These are phyloP conservation scores for Penicillium aurantiogriseum DNA, from an alignment of 2,329 filamentous ascomycete species.

Conservation along the genomic window DNA sequence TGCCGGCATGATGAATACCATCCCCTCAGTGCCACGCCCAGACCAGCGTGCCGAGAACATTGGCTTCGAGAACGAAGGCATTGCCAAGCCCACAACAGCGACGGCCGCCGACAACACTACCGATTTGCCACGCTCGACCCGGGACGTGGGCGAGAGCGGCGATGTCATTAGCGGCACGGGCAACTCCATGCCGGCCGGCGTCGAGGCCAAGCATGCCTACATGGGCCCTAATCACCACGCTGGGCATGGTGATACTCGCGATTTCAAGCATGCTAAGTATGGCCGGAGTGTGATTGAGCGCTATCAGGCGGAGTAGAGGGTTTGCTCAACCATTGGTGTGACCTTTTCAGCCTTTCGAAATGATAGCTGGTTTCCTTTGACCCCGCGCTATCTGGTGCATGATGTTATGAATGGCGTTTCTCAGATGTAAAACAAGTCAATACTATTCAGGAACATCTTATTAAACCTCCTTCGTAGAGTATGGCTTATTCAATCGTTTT, in stretches of 20 bases:
- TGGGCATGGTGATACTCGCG: constrained; percentile 39
- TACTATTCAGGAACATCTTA: neutral
- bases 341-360: neutral
- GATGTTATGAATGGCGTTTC: constrained; percentile 2
- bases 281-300: constrained; percentile 40
- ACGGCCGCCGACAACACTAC: constrained; percentile 50
- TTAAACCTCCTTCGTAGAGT: neutral
- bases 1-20: constrained; percentile 45
- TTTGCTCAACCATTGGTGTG: neutral
- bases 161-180: constrained; percentile 46
- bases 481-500: neutral
- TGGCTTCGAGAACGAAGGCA: constrained; percentile 35
- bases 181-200: constrained; percentile 37
- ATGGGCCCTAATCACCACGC: constrained; percentile 34
- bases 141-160: constrained; percentile 36
- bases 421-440: constrained; percentile 1
- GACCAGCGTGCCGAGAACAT: constrained; percentile 42
- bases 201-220: constrained; percentile 38
- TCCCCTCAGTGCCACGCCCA: constrained; percentile 51
- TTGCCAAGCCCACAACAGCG: constrained; percentile 38
- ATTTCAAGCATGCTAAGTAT: constrained; percentile 40
- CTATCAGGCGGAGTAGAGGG: constrained; percentile 17
- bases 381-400: neutral
- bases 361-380: neutral
- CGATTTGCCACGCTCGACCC: constrained; percentile 45